Base-by-base conservation (phyloP, 139 green algal species). In the Chlorella sp. region DNA sequence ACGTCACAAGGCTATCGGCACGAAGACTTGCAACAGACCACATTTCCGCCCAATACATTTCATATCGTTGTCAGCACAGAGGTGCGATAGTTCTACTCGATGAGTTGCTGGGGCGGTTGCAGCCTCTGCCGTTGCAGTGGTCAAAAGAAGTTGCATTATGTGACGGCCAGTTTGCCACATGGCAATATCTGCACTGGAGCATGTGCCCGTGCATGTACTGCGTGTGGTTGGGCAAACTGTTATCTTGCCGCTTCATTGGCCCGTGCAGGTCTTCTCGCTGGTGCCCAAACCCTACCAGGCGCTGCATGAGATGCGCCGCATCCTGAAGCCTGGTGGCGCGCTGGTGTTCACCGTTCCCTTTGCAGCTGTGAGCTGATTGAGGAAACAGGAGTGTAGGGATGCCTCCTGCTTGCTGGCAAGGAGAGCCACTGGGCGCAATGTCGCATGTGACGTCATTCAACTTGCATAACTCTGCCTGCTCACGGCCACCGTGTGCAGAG, bases 301-400 rank as follows among this genome's bases (percentile, higher is more conserved):
- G n/a, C 65, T 68, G 15, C 30, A 51, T 2, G 79, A 84, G 39
- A 18, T 84, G 16, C 34, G 34, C 11, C 79, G 79, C n/a, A 84
- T 84, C 39, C 67, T 84, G 18, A 84, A 84, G 64, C 79, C 79
- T 2, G 79, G 79, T 11, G 79, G 79, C 30, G 47, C 44, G 36
- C 79, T 78, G 18, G 41, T 84, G 0, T 84, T 84, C 41, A 84
- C 79, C 0, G 79, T 67, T 18, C 79, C 79, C n/a, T 84, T 84
- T 44, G 36, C 76, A 28, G 51, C 76, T 25, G 76, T 82, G 76
- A 72, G 76, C 32, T 20, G 23, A 1, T n/a, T 9, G n/a, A n/a
- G 2, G 28, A 21, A 23, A 3, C 17, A 71, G 28, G 28, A 4
- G 20, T 20, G 21, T 7, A 23, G 5, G 13, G 60, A 12, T 67